Evolutionary conservation across 352 stramenopile genomes (phyloP), one percentile per base, ranked within the genome.

Genomic region (Globisporangium uncinulatum): DNA sequence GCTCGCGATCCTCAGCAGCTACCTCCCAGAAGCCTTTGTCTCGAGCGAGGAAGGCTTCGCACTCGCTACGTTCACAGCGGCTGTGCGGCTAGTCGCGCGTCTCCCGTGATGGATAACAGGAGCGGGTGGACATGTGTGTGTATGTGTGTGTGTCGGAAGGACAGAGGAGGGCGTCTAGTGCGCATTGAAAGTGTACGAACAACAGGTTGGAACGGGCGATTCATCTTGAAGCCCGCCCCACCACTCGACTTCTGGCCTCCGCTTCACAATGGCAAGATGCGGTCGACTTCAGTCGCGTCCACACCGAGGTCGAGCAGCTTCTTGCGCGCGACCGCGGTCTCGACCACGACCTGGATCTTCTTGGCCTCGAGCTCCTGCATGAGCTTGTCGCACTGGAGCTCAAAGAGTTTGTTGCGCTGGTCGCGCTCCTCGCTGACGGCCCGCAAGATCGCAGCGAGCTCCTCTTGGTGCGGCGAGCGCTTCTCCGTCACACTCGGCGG

Each of bases 1-100:
- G 47, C 61, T 91, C 9, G 76, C 70, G 32, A 59, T 91, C 19
- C 56, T 91, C 1, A 71, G 78, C 14, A 76, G 77, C 59, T 87
- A 79, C 55, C 65, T 74, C 47, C 63, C 74, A 32, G 52, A 61
- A 49, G 59, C 46, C 49, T 63, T 53, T n/a, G 52, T 44, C 10
- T 64, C 62, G 14, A 71, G 78, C 6, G 71, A 72, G 34, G 63
- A 77, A 29, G 73, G 75, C 0, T 88, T 86, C 51, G 78, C 75
- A 0, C 54, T 88, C 54, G 74, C 78, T n/a, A 78, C 71, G 37
- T 68, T 76, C 31, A 74, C 54, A 37, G 60, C 69, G 1, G 71
- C 78, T 9, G 70, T 86, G 15, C 76, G 61, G 24, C 71, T 82
- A 34, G 50, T 88, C 4, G 36, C 74, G 21, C 54, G 61, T 4